Conservation (phyloP, 805 yeast genomes). For the Wickerhamomyces subpelliculosus region DNA sequence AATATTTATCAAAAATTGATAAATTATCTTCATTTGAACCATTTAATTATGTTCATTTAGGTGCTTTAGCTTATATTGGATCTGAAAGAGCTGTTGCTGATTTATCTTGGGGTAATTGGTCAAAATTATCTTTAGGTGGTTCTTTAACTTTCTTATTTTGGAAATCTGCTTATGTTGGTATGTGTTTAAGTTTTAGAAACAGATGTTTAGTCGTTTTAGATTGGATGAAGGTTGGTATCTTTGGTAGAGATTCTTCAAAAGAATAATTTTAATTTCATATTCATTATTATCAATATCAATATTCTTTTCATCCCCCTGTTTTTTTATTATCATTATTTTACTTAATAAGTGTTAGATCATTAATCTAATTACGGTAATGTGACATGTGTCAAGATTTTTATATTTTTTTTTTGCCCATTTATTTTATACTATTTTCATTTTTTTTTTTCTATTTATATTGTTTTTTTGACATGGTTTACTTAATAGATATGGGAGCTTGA, state of each 20-base stretch:
- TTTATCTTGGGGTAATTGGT: slow-evolving; percentile 71
- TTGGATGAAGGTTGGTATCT: slow-evolving; percentile 81
- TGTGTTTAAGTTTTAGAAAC: slow-evolving; percentile 87
- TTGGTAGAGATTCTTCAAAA: slow-evolving; percentile 75
- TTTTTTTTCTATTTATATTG: too few relatives aligned
- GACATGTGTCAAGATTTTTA: background rate
- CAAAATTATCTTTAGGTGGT: slow-evolving; percentile 78
- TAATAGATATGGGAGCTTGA: too few relatives aligned
- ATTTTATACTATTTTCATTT: too few relatives aligned
- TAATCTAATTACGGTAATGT: too few relatives aligned
- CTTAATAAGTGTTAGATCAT: too few relatives aligned
- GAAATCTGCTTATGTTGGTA: slow-evolving; percentile 89
- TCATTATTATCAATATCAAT: background rate
- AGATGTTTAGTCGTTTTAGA: slow-evolving; percentile 80
- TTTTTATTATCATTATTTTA: too few relatives aligned
- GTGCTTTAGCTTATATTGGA: slow-evolving; percentile 92
- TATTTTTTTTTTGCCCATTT: background rate
- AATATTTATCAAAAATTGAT: slow-evolving; percentile 28
- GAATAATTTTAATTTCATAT: slow-evolving; percentile 5
- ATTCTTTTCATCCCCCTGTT: background rate
- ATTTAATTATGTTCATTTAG: slow-evolving; percentile 82
- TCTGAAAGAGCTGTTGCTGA: slow-evolving; percentile 93
- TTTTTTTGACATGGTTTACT: too few relatives aligned
- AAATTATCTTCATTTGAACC: slow-evolving; percentile 44
- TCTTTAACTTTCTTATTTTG: slow-evolving; percentile 84